phyloP scores from a whole-genome alignment of 768 basidiomycete species.

The Trametes cubensis region DNA sequence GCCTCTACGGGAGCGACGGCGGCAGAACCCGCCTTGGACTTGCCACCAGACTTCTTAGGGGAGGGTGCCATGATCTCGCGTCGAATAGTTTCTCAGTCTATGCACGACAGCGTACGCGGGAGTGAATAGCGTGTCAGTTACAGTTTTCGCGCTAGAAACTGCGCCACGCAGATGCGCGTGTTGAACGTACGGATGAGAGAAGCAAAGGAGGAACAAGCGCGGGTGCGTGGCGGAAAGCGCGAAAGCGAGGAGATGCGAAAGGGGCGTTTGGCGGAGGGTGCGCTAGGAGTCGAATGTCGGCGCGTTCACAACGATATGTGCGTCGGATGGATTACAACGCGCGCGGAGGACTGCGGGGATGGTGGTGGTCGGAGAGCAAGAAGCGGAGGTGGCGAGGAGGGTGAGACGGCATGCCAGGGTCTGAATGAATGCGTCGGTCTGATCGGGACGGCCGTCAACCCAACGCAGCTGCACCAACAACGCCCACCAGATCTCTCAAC shows the following conservation, averaged over 20 bases:
- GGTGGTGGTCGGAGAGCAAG: slow-evolving; percentile 24
- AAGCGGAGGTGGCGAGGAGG: background rate
- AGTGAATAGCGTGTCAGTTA: too few relatives aligned
- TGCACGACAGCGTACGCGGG: background rate
- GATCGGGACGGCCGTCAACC: slow-evolving; percentile 1
- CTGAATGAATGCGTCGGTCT: background rate
- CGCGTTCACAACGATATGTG: too few relatives aligned
- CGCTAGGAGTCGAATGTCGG: background rate
- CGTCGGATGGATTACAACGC: background rate
- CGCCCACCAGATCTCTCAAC: slow-evolving; percentile 11
- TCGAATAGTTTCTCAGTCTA: background rate
- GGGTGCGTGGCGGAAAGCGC: background rate
- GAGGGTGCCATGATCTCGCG: slow-evolving; percentile 21
- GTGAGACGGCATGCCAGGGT: background rate
- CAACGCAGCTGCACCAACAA: too few relatives aligned
- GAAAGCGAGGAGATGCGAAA: background rate
- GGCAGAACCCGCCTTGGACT: slow-evolving; percentile 55
- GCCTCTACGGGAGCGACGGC: slow-evolving; percentile 36
- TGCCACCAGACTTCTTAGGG: slow-evolving; percentile 48
- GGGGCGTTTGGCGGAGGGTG: background rate
- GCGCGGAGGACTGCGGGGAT: slow-evolving; percentile 20
- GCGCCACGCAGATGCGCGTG: background rate
- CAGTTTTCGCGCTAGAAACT: too few relatives aligned
- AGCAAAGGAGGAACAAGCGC: background rate
- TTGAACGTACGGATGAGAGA: background rate